Base-by-base conservation (phyloP, 495 filamentous ascomycete genomes). In the Copromyces sp. region DNA sequence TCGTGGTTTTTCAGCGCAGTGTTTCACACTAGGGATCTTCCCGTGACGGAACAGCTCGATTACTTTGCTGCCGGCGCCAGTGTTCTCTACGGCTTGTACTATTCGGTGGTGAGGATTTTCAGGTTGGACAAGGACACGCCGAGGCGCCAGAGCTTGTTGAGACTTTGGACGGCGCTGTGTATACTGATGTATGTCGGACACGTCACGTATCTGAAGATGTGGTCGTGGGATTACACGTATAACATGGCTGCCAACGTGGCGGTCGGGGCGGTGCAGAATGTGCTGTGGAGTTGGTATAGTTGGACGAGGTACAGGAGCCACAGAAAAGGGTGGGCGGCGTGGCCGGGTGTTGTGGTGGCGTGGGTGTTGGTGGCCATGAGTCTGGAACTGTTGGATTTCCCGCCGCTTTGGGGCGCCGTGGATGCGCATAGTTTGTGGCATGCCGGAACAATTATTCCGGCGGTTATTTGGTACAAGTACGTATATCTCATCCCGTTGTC, bases 351-450 rank as follows among this genome's bases (percentile, higher is more conserved):
- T 81, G 94, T 95, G 76, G 95, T 98, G 68, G 92, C 90, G 17
- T 98, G 94, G 94, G 86, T 99, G 72, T 86, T 97, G 72, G 77
- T 94, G 79, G 94, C 93, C 9, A 99, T 99, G 95, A 94, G 95
- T 78, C 83, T 99, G 79, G 95, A 99, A 81, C 77, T 99, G 77
- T 83, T 98, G 72, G 95, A 99, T 81, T 99, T 99, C 79, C 89
- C 96, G 72, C 95, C 95, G 3, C 84, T 93, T 76, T 86, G 89
- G 83, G 92, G 92, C 16, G 88, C 90, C 77, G 78, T 99, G 45
- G 95, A 99, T 87, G 95, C 95, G 24, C 95, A 99, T 86, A 94
- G 92, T 75, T 81, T 99, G 72, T 99, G 95, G 95, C 95, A 99
- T 87, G 79, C 95, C 72, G 93, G 93, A 44, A 99, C 95, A 2